Percentiles rank a stretch among this genome's conserved stretches.
Conservation (phyloP, 306 rosid genomes). For the Psophocarpus tetragonolobus region DNA sequence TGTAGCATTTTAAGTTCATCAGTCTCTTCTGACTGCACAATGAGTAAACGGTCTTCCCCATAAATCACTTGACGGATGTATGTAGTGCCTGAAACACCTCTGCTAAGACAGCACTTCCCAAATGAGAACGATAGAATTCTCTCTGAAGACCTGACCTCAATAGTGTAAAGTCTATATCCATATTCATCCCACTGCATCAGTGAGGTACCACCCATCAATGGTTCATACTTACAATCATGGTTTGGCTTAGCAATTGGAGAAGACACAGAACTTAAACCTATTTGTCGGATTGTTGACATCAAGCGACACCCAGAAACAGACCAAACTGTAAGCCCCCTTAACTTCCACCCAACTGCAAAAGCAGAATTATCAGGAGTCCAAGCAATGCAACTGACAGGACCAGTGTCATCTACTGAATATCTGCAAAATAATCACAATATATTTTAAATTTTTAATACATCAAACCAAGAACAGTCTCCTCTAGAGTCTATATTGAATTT, state of each 20-base stretch:
- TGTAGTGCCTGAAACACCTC: conserved; percentile 95
- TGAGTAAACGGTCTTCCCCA: conserved; percentile 85
- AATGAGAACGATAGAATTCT: conserved; percentile 89
- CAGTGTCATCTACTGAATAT: conserved; percentile 92
- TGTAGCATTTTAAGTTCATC: conserved; percentile 95
- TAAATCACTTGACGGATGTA: conserved; percentile 88
- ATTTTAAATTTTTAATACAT: conserved; percentile 33
- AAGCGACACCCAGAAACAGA: conserved; percentile 96
- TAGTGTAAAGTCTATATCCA: conserved; percentile 88
- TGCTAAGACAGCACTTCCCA: conserved; percentile 95
- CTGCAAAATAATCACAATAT: conserved; percentile 53
- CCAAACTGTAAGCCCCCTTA: conserved; percentile 97
- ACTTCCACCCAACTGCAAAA: conserved; percentile 98
- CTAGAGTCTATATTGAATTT: background rate
- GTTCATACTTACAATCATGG: conserved; percentile 78
- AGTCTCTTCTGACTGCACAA: conserved; percentile 95
- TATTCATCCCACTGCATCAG: conserved; percentile 94
- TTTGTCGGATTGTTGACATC: conserved; percentile 94
- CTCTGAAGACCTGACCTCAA: conserved; percentile 75
- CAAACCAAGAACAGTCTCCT: conserved; percentile 17
- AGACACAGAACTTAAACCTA: conserved; percentile 87
- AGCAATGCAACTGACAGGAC: conserved; percentile 87
- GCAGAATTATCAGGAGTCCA: conserved; percentile 99
- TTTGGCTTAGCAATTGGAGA: conserved; percentile 82
- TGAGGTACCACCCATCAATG: conserved; percentile 92